Conservation (phyloP, 192 early-diverging fungal species). For the Umbelopsis vinacea region DNA sequence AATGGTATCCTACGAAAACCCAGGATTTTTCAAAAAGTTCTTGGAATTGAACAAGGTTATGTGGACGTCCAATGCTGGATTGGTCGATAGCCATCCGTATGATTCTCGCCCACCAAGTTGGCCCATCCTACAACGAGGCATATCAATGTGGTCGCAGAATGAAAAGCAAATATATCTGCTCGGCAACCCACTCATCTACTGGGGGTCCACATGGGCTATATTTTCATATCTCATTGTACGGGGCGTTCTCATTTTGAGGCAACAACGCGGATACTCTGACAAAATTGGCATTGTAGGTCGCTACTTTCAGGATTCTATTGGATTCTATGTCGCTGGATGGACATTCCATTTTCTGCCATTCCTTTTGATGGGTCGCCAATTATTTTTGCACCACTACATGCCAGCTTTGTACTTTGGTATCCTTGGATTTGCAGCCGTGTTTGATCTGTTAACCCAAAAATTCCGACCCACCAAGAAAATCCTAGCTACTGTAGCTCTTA, state of each 20-base stretch:
- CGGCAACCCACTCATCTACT: conserved; percentile 90
- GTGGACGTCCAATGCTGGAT: conserved; percentile 84
- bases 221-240: conserved; percentile 61
- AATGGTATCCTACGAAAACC: conserved; percentile 62
- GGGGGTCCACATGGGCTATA: conserved; percentile 68
- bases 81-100: conserved; percentile 92
- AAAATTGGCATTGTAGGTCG: conserved; percentile 31
- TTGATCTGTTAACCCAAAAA: conserved; percentile 76
- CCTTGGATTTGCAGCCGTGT: conserved; percentile 67
- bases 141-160: conserved; percentile 82
- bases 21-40: conserved; percentile 85
- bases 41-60: conserved; percentile 88
- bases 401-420: conserved; percentile 90
- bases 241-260: conserved; percentile 55
- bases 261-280: conserved; percentile 59
- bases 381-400: conserved; percentile 95
- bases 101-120: conserved; percentile 89
- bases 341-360: conserved; percentile 86
- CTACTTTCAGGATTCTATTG: conserved; percentile 61
- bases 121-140: conserved; percentile 84
- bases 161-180: conserved; percentile 85
- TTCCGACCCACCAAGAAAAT: conserved; percentile 46
- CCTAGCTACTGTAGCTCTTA: conserved; percentile 52
- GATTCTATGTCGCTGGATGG: conserved; percentile 81
- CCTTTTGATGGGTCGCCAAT: conserved; percentile 87